phyloP scores from a whole-genome alignment of 2,329 filamentous ascomycete genomes.

The Paracoccidioides lutzii region DNA sequence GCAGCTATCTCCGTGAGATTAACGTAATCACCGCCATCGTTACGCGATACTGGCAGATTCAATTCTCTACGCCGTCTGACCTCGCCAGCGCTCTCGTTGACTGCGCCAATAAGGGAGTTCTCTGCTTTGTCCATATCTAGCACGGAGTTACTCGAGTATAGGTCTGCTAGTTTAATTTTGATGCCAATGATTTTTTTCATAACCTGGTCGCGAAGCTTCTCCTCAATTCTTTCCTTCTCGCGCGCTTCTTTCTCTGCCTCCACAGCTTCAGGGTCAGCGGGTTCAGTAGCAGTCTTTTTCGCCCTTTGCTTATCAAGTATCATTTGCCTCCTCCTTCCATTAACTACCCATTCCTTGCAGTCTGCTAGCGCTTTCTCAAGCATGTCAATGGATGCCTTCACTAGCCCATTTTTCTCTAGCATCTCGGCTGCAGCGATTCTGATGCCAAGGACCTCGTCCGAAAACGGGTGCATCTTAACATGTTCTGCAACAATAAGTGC shows the following conservation, averaged over 20 bases:
- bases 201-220: conserved; percentile 39
- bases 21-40: conserved; percentile 25
- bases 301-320: conserved; percentile 10
- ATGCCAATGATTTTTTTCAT: conserved; percentile 58
- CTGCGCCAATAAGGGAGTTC: conserved; percentile 62
- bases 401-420: conserved; percentile 63
- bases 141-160: conserved; percentile 67
- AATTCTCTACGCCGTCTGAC: conserved; percentile 53
- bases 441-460: conserved; percentile 80
- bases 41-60: conserved; percentile 52
- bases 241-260: conserved; percentile 9
- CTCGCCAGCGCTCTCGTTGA: conserved; percentile 68
- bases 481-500: conserved; percentile 63
- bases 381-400: conserved; percentile 58
- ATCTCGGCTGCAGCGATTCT: conserved; percentile 69
- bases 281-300: conserved; percentile 7
- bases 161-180: conserved; percentile 68
- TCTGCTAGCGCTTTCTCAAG: conserved; percentile 64
- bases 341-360: conserved; percentile 37
- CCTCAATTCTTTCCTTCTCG: conserved; percentile 17
- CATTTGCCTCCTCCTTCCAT: conserved; percentile 15
- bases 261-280: conserved; percentile 11
- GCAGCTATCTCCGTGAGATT: conserved; percentile 27
- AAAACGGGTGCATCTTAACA: conserved; percentile 71
- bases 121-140: conserved; percentile 62